Evolutionary conservation across 2,329 filamentous ascomycete species (phyloP).

Genomic region (Stromatinia cepivora): DNA sequence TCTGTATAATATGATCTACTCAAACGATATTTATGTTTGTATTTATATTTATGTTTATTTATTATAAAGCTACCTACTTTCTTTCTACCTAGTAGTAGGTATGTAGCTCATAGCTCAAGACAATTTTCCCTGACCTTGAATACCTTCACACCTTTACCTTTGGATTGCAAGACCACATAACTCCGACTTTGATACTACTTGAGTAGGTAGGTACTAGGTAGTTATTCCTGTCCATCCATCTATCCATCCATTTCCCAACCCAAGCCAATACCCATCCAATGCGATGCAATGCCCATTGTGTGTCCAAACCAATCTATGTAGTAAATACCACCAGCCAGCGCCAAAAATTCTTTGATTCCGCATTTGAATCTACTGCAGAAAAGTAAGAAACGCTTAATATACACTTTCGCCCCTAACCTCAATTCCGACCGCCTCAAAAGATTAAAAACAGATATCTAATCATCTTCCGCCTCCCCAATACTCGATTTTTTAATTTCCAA

Average conservation of each 20-base stretch:
- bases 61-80: background rate
- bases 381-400: background rate
- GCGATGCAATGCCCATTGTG: background rate
- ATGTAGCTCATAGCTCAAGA: background rate
- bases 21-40: background rate
- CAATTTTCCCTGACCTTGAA: background rate
- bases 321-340: constrained; percentile 5
- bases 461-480: constrained; percentile 41
- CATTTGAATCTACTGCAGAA: background rate
- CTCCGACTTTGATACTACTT: background rate
- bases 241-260: background rate
- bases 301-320: background rate
- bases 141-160: background rate
- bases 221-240: background rate
- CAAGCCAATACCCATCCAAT: background rate
- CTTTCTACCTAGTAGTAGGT: too few relatives aligned
- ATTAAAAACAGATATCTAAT: constrained; percentile 26
- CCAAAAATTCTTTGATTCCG: background rate
- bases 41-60: background rate
- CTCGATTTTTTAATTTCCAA: constrained; percentile 53
- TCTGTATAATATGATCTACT: constrained; percentile 19
- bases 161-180: background rate
- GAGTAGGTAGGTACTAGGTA: too few relatives aligned
- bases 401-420: background rate
- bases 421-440: too few relatives aligned